Evolutionary conservation across 306 rosid genomes (phyloP).

Genomic region (Casuarina equisetifolia): DNA sequence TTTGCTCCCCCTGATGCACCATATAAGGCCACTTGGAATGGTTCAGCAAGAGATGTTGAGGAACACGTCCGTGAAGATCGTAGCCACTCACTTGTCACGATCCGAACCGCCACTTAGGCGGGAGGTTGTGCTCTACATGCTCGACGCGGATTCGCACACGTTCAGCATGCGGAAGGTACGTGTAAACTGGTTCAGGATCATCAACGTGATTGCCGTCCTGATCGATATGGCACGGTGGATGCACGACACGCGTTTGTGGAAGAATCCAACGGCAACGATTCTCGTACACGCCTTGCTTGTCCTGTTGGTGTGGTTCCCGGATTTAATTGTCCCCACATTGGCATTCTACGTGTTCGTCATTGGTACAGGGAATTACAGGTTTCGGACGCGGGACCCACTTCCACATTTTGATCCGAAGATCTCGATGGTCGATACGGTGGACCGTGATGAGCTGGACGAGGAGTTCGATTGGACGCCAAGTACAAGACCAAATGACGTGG

Average conservation of each 20-base stretch:
- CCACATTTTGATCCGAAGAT: slow-evolving; percentile 64
- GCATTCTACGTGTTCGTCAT: slow-evolving; percentile 58
- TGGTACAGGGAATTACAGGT: slow-evolving; percentile 80
- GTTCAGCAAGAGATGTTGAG: slow-evolving; percentile 69
- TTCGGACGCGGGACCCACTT: slow-evolving; percentile 46
- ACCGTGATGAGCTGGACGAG: slow-evolving; percentile 76
- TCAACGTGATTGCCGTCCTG: slow-evolving; percentile 48
- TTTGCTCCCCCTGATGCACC: slow-evolving; percentile 83
- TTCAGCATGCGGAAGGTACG: slow-evolving; percentile 83
- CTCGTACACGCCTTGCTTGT: slow-evolving; percentile 68
- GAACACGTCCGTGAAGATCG: slow-evolving; percentile 56
- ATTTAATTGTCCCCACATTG: slow-evolving; percentile 63
- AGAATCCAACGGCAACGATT: slow-evolving; percentile 66
- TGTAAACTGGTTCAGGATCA: slow-evolving; percentile 69
- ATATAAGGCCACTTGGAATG: slow-evolving; percentile 64
- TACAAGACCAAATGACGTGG: slow-evolving; percentile 33
- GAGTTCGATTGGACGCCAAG: slow-evolving; percentile 71
- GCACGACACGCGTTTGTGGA: slow-evolving; percentile 81
- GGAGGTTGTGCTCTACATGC: slow-evolving; percentile 64
- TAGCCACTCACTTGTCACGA: slow-evolving; percentile 60
- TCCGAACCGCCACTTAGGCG: slow-evolving; percentile 75
- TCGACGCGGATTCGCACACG: slow-evolving; percentile 66
- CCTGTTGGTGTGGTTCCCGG: slow-evolving; percentile 84
- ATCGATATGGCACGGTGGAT: slow-evolving; percentile 65
- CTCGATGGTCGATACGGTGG: slow-evolving; percentile 54